Conservation (phyloP, 768 basidiomycete genomes). For the Tylopilus plumbeoviolaceoides region DNA sequence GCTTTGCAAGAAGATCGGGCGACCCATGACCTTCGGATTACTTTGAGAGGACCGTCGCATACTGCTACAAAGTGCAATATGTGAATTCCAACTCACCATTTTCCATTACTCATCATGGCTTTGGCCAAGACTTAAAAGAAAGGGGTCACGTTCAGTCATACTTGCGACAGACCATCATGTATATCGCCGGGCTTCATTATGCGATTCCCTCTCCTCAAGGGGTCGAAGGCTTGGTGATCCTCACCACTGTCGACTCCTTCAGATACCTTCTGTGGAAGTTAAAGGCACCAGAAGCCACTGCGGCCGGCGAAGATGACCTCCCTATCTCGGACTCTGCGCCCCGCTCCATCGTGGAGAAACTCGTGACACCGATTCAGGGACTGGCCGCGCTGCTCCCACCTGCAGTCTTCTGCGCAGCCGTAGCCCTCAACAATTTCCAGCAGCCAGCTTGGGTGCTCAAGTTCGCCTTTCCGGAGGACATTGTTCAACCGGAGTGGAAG, state of each 20-base stretch:
- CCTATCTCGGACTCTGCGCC: constrained; percentile 14
- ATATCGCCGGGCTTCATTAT: constrained; percentile 24
- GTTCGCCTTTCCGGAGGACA: constrained; percentile 24
- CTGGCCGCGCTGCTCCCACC: constrained; percentile 24
- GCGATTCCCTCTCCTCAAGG: constrained; percentile 11
- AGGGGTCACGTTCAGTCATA: constrained; percentile 10
- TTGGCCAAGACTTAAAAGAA: constrained; percentile 9
- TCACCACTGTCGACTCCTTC: constrained; percentile 26
- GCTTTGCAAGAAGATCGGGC: no score
- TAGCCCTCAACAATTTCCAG: constrained; percentile 28
- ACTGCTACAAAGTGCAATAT: background rate
- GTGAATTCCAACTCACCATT: background rate
- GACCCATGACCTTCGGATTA: background rate
- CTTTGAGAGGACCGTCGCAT: background rate
- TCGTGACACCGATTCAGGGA: constrained; percentile 28
- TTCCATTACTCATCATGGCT: constrained; percentile 5
- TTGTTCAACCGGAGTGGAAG: constrained; percentile 22
- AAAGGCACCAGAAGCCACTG: background rate
- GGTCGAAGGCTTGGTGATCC: constrained; percentile 22
- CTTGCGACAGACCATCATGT: constrained; percentile 23
- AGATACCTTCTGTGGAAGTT: constrained; percentile 14
- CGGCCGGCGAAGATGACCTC: constrained; percentile 14
- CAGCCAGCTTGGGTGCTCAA: constrained; percentile 35
- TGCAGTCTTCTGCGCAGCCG: constrained; percentile 23
- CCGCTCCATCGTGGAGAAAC: constrained; percentile 21